These are phyloP conservation scores for Lumnitzera littorea DNA, from an alignment of 345 rosid genomes.

Conservation along the genomic window DNA sequence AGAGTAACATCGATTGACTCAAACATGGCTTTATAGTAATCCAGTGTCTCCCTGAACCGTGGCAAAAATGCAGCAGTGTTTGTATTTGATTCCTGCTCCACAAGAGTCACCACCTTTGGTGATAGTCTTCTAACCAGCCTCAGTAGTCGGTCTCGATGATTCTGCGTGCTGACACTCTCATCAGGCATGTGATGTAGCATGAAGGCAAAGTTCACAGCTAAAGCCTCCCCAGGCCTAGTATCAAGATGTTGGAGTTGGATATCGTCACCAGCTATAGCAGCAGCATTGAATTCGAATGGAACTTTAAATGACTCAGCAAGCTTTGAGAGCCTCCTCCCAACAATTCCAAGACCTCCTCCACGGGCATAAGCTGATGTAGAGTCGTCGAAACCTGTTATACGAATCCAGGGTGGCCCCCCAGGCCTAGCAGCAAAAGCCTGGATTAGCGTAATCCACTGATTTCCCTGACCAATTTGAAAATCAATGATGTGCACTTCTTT, in stretches of 20 bases:
- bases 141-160: slow-evolving; percentile 63
- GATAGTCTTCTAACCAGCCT: slow-evolving; percentile 65
- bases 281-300: slow-evolving; percentile 79
- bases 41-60: slow-evolving; percentile 64
- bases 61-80: slow-evolving; percentile 83
- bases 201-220: slow-evolving; percentile 83
- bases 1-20: slow-evolving; percentile 81
- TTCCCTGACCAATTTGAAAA: slow-evolving; percentile 86
- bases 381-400: slow-evolving; percentile 74
- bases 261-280: slow-evolving; percentile 43
- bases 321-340: slow-evolving; percentile 50
- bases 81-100: slow-evolving; percentile 88
- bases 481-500: slow-evolving; percentile 75
- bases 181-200: slow-evolving; percentile 83
- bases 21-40: slow-evolving; percentile 78
- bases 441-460: slow-evolving; percentile 82
- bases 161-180: slow-evolving; percentile 78
- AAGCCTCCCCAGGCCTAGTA: slow-evolving; percentile 52
- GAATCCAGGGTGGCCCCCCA: slow-evolving; percentile 76
- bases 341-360: slow-evolving; percentile 59
- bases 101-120: slow-evolving; percentile 86
- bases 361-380: slow-evolving; percentile 82
- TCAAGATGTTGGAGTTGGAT: slow-evolving; percentile 36
- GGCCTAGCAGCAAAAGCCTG: slow-evolving; percentile 95
- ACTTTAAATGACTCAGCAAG: slow-evolving; percentile 60